Evolutionary conservation across 2,329 filamentous ascomycete genomes (phyloP).

Genomic region (Colletotrichum cereale): DNA sequence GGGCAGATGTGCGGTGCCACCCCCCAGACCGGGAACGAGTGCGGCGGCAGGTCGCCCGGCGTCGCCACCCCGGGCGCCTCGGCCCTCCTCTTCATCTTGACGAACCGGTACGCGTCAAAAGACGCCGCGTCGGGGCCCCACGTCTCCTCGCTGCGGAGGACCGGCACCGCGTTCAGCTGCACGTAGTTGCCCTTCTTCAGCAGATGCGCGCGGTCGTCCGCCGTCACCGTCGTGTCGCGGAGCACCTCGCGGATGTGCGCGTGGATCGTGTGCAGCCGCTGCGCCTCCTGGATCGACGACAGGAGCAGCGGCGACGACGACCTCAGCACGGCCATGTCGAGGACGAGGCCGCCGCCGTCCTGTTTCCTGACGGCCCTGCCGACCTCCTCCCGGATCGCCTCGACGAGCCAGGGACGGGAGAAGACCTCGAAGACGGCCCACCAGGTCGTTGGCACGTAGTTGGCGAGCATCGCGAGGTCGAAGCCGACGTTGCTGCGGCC

Average conservation of each 20-base stretch:
- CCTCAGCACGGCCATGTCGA: conserved; percentile 51
- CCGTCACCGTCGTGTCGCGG: conserved; percentile 46
- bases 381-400: conserved; percentile 56
- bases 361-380: conserved; percentile 21
- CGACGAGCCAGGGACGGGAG: conserved; percentile 53
- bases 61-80: conserved; percentile 2
- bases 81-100: conserved; percentile 36
- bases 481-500: conserved; percentile 18
- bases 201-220: conserved; percentile 50
- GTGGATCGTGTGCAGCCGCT: conserved; percentile 46
- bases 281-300: conserved; percentile 53
- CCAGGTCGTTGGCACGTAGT: conserved; percentile 58
- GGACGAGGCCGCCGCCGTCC: conserved; percentile 25
- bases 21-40: conserved; percentile 21
- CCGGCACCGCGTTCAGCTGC: conserved; percentile 48
- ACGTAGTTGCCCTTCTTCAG: conserved; percentile 52
- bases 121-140: conserved; percentile 47
- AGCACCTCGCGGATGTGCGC: conserved; percentile 48
- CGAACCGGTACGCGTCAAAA: conserved; percentile 48
- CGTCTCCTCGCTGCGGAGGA: conserved; percentile 9
- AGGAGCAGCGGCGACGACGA: conserved; percentile 51
- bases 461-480: conserved; percentile 53
- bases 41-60: conserved; percentile 13
- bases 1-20: conserved; percentile 24
- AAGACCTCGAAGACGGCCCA: conserved; percentile 60